Conservation (phyloP, 1,284 basidiomycete genomes). For the Retiboletus flavoniger region DNA sequence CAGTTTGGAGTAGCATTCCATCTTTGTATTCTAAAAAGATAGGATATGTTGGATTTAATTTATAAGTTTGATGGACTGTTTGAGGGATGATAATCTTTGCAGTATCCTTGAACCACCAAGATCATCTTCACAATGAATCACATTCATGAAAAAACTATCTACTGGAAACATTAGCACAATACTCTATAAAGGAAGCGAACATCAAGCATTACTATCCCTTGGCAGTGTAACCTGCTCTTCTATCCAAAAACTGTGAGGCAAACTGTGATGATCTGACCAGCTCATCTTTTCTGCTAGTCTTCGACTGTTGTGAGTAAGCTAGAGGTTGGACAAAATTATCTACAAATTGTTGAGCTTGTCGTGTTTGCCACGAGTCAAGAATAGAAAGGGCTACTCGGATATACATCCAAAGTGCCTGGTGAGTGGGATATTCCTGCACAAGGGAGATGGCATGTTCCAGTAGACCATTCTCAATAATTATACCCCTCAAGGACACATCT, state of each 20-base stretch:
- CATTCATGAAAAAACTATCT: not conserved
- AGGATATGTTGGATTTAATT: not conserved
- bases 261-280: constrained; percentile 1
- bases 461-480: constrained; percentile 9
- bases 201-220: not conserved
- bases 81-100: too few relatives aligned
- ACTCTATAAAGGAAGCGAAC: not conserved
- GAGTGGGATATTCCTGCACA: constrained; percentile 46
- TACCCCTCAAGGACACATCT: not conserved
- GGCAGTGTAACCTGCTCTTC: not conserved
- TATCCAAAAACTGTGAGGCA: constrained; percentile 19
- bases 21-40: not conserved
- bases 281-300: not conserved
- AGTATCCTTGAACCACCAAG: not conserved
- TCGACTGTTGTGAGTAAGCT: not conserved
- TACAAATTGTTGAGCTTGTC: constrained; percentile 11
- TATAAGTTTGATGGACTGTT: not conserved
- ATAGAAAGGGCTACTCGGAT: constrained; percentile 5
- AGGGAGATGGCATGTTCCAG: constrained; percentile 46
- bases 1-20: not conserved
- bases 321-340: constrained; percentile 22
- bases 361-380: not conserved
- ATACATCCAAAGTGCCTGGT: constrained; percentile 65
- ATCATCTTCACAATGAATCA: not conserved
- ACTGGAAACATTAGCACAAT: not conserved